phyloP scores from a whole-genome alignment of 106 monocot species.

The Narthecium ossifragum region DNA sequence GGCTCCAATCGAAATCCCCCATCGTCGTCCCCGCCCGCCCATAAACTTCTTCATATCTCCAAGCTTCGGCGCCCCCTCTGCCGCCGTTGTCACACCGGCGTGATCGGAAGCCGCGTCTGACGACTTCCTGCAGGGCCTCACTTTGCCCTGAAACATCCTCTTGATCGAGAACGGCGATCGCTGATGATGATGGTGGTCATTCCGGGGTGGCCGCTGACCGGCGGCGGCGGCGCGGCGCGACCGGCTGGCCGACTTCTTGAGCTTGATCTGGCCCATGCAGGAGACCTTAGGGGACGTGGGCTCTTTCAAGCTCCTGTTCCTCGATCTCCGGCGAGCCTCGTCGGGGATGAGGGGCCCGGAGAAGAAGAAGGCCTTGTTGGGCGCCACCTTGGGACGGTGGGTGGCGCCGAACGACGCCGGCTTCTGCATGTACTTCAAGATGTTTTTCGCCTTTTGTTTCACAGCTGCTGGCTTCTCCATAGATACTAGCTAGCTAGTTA shows the following conservation, averaged over 20 bases:
- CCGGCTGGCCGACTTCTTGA: constrained; percentile 23
- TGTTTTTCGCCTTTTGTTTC: not conserved
- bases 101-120: not conserved
- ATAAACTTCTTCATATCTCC: constrained; percentile 37
- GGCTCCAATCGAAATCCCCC: constrained; percentile 40
- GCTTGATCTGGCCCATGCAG: constrained; percentile 82
- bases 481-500: too few species aligned
- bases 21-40: constrained; percentile 36
- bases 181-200: not conserved
- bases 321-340: constrained; percentile 26
- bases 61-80: constrained; percentile 5
- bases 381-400: not conserved
- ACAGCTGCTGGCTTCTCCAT: constrained; percentile 14
- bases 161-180: constrained; percentile 1
- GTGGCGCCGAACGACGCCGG: constrained; percentile 7
- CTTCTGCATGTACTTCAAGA: constrained; percentile 5
- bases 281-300: constrained; percentile 86
- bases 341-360: constrained; percentile 57
- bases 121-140: not conserved
- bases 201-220: not conserved
- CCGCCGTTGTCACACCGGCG: not conserved
- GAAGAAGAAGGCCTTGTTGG: constrained; percentile 26
- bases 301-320: constrained; percentile 15
- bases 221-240: not conserved
- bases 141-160: constrained; percentile 15